phyloP scores from a whole-genome alignment of 78 protist species.

The Tieghemostelium lacteum region DNA sequence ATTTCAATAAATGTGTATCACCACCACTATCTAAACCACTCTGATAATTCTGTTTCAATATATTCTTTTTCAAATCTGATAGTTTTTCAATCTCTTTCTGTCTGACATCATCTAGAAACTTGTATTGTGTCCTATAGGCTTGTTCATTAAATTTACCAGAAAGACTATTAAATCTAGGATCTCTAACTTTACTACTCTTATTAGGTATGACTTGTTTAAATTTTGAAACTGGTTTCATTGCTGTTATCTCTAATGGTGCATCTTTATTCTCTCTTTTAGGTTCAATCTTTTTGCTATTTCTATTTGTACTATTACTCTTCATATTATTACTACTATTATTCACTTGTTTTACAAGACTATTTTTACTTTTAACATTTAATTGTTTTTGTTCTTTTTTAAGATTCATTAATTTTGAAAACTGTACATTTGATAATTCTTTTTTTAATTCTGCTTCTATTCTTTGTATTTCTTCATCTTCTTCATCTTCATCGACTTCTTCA shows the following conservation, averaged over 20 bases:
- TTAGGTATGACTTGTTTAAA: conserved; percentile 21
- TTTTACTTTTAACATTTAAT: not conserved
- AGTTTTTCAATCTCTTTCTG: conserved; percentile 15
- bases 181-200: conserved; percentile 13
- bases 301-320: not conserved
- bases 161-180: conserved; percentile 40
- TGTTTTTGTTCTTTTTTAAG: conserved; percentile 2
- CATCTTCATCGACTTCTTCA: not conserved
- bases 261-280: conserved; percentile 10
- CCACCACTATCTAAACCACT: not conserved
- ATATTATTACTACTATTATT: not conserved
- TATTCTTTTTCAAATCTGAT: not conserved
- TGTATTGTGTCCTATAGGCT: conserved; percentile 18
- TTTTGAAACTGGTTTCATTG: conserved; percentile 61
- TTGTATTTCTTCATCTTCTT: conserved; percentile 4
- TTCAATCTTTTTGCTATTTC: not conserved
- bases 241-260: conserved; percentile 57
- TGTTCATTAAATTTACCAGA: conserved; percentile 56
- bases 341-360: not conserved
- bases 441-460: conserved; percentile 35
- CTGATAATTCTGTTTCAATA: not conserved
- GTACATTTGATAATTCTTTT: conserved; percentile 39
- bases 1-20: not conserved
- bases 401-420: conserved; percentile 18
- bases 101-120: conserved; percentile 37